Evolutionary conservation across 768 basidiomycete genomes (phyloP).

Genomic region (Russula earlei): DNA sequence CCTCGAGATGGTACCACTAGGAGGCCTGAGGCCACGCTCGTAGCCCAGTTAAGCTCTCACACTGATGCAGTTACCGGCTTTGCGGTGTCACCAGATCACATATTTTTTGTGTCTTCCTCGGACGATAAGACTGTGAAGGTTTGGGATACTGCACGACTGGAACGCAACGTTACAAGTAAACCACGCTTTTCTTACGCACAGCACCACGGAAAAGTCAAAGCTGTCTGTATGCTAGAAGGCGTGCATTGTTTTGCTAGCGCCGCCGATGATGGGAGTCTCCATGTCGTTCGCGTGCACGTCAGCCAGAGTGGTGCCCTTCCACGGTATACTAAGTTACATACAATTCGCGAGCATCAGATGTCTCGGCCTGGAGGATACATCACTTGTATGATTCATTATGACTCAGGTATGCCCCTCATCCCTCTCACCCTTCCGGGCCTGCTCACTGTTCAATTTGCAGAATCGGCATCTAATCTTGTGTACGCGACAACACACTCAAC

Average conservation of each 20-base stretch:
- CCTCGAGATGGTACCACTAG: conserved; percentile 52
- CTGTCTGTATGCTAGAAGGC: conserved; percentile 75
- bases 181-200: conserved; percentile 40
- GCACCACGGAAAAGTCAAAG: conserved; percentile 58
- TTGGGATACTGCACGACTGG: conserved; percentile 89
- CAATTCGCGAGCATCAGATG: conserved; percentile 72
- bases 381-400: conserved; percentile 75
- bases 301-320: conserved; percentile 57
- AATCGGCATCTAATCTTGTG: conserved; percentile 71
- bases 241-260: conserved; percentile 86
- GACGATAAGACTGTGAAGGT: conserved; percentile 91
- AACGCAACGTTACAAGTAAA: conserved; percentile 88
- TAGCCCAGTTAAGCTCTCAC: conserved; percentile 81
- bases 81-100: conserved; percentile 85
- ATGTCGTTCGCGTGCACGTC: conserved; percentile 76
- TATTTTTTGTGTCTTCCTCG: conserved; percentile 90
- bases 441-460: conserved; percentile 28
- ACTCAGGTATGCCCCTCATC: conserved; percentile 42
- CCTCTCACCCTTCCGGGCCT: conserved; percentile 7
- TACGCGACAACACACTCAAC: conserved; percentile 76
- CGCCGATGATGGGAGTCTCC: conserved; percentile 74
- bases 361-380: conserved; percentile 71
- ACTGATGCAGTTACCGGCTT: conserved; percentile 69
- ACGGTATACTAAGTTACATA: conserved; percentile 72
- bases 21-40: conserved; percentile 66